Conservation (phyloP, 306 rosid genomes). For the Arachis stenosperma region DNA sequence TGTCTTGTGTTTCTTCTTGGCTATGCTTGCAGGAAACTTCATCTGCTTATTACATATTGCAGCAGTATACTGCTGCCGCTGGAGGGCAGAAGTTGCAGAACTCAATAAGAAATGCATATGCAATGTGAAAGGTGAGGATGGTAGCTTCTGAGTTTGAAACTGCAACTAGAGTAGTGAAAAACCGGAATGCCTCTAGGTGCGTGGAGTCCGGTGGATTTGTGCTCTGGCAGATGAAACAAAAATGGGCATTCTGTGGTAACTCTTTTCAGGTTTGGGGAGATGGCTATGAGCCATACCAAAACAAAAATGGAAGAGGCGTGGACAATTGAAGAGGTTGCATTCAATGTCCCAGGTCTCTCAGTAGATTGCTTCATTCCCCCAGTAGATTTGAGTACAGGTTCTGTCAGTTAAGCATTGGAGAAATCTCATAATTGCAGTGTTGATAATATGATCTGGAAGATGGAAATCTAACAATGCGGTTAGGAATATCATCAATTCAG, state of each 20-base stretch:
- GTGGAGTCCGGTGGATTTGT: slow-evolving; percentile 98
- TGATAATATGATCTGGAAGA: slow-evolving; percentile 77
- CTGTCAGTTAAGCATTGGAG: slow-evolving; percentile 55
- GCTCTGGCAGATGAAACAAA: slow-evolving; percentile 98
- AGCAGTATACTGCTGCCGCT: slow-evolving; percentile 88
- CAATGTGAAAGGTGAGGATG: too few relatives aligned
- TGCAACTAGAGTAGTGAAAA: slow-evolving; percentile 56
- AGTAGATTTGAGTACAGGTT: too few relatives aligned
- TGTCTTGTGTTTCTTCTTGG: too few relatives aligned
- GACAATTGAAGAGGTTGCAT: too few relatives aligned
- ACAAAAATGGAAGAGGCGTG: too few relatives aligned
- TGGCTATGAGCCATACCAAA: too few relatives aligned
- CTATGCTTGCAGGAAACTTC: slow-evolving; percentile 76
- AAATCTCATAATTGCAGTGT: slow-evolving; percentile 57
- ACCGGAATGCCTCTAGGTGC: slow-evolving; percentile 65
- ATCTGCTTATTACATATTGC: slow-evolving; percentile 97
- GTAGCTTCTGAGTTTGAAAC: too few relatives aligned
- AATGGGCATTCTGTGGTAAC: slow-evolving; percentile 39
- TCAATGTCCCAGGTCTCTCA: too few relatives aligned
- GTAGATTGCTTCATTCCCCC: too few relatives aligned
- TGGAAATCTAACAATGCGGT: slow-evolving; percentile 57
- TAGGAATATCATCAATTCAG: slow-evolving; percentile 28
- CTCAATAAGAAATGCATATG: slow-evolving; percentile 40
- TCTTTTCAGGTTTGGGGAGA: too few relatives aligned
- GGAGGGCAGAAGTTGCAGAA: slow-evolving; percentile 94